Base-by-base conservation (phyloP, 352 stramenopile species). In the Stramenopiles sp. region DNA sequence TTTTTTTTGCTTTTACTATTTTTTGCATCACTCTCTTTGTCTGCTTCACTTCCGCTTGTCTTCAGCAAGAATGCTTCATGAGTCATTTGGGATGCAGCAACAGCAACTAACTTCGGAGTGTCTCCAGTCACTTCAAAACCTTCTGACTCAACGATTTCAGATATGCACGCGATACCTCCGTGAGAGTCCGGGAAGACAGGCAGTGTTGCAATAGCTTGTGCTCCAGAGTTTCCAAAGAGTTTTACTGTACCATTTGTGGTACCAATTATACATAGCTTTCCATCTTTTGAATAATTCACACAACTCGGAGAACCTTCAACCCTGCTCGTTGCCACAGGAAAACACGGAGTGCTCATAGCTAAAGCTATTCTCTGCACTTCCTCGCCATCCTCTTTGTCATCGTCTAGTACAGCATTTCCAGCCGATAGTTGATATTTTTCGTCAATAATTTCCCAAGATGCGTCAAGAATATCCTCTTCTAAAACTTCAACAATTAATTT, bases 401-500 rank as follows among this genome's bases (percentile, higher is more conserved):
- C 71, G 8, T 31, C 31, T 78, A 31, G 8, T 14, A 14, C 31
- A 14, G 71, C 8, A 33, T 31, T 33, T 14, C 31, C 30, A 14
- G 71, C 71, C 8, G 71, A 78, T 31, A 78, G 22, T 33, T 78
- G 30, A 33, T 78, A 78, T 33, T 78, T 78, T 78, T 78, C 4
- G 14, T 78, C 71, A 14, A 78, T 78, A 78, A 83, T 67, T 0
- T 87, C 80, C 86, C 88, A 91, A 39, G 88, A 84, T 27, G 75
- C 84, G 67, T 93, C 87, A 1, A 92, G 81, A 30, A 92, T 90
- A 30, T 89, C 84, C 0, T 81, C 31, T 22, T 93, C 85, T 7
- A 91, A 82, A 80, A 93, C 80, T 80, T 92, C 92, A 29, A 85
- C 30, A 7, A 93, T 86, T 8, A 87, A 86, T 0, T 88, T 88